Base-by-base conservation (phyloP, 2,329 filamentous ascomycete genomes). In the Simplicillium aogashimaense region DNA sequence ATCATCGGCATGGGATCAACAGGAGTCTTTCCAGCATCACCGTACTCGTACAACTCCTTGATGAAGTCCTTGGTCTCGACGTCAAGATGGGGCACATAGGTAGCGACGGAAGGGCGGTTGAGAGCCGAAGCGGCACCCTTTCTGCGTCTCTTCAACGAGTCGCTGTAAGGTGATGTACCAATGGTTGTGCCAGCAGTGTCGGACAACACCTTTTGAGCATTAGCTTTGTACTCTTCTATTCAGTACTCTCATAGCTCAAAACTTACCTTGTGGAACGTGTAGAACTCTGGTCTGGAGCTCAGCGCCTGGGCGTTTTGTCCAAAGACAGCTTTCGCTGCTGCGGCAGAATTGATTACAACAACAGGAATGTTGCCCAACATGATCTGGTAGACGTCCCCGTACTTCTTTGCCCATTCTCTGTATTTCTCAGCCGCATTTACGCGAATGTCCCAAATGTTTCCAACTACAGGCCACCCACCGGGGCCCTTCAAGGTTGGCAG, bases 1-100 rank as follows among this genome's bases (percentile, higher is more conserved):
- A 83, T 81, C 71, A 81, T 78, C 1, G 78, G 75, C 74, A 81
- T 77, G 0, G 78, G 77, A 41, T 83, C 75, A 0, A 82, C 69
- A 0, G 74, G 65, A 2, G 59, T 59, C 1, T 58, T 57, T 1
- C 79, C 79, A 2, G 63, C 66, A 7, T 70, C 59, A 3, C 79
- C 78, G 44, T 79, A 74, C 15, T 67, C 64, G 42, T 74, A 64
- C 1, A 78, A 67, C 43, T 83, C 80, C 35, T 68, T 67, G 37
- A 83, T 62, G 39, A 83, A 83, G 39, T 76, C 72, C 15, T 71
- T 72, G 2, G 74, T 76, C 55, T 83, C 78, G 7, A 78, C 53
- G 37, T 83, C 76, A 1, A 83, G 61, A 47, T 80, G 75, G 0
- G 70, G 65, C 3, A 82, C 65, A 46, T 83, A 83, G 0, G 70